Percentiles rank a stretch among this genome's conserved stretches.
Conservation (phyloP, 192 early-diverging fungal species). For the Mortierella alpina region DNA sequence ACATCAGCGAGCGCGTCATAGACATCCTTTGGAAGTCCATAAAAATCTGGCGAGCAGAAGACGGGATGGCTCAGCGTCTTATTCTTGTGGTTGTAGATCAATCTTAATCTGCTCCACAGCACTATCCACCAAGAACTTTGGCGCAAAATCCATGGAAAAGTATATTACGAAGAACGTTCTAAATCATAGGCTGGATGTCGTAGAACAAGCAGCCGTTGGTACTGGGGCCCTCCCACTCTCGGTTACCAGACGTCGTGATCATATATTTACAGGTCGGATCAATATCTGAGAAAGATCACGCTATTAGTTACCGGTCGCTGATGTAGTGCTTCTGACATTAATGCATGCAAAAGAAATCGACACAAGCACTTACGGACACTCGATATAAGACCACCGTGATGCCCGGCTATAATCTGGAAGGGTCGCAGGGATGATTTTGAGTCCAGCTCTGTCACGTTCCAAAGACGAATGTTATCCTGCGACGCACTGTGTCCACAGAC, state of each 20-base stretch:
- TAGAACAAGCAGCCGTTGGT: slow-evolving; percentile 91
- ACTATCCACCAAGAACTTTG: too few species aligned
- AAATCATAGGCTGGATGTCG: slow-evolving; percentile 71
- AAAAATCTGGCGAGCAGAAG: too few species aligned
- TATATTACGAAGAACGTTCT: not conserved
- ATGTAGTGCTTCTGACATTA: not conserved
- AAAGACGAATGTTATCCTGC: slow-evolving; percentile 91
- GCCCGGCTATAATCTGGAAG: slow-evolving; percentile 95
- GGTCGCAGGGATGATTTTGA: slow-evolving; percentile 52
- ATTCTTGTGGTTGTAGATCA: too few species aligned
- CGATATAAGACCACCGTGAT: slow-evolving; percentile 90
- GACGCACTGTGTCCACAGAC: slow-evolving; percentile 72
- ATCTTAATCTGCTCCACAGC: too few species aligned
- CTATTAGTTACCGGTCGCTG: not conserved
- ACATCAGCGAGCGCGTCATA: too few species aligned
- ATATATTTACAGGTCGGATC: slow-evolving; percentile 82
- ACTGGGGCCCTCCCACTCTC: slow-evolving; percentile 95
- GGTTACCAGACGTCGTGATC: slow-evolving; percentile 91
- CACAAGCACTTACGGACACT: slow-evolving; percentile 66
- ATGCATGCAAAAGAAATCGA: not conserved
- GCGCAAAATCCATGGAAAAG: too few species aligned
- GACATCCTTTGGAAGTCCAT: too few species aligned
- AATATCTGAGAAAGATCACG: slow-evolving; percentile 60
- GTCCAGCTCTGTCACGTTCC: slow-evolving; percentile 74
- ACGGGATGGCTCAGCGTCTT: too few species aligned